These are phyloP conservation scores for Leptographium procerum DNA, from an alignment of 2,329 filamentous ascomycete genomes.

Conservation along the genomic window DNA sequence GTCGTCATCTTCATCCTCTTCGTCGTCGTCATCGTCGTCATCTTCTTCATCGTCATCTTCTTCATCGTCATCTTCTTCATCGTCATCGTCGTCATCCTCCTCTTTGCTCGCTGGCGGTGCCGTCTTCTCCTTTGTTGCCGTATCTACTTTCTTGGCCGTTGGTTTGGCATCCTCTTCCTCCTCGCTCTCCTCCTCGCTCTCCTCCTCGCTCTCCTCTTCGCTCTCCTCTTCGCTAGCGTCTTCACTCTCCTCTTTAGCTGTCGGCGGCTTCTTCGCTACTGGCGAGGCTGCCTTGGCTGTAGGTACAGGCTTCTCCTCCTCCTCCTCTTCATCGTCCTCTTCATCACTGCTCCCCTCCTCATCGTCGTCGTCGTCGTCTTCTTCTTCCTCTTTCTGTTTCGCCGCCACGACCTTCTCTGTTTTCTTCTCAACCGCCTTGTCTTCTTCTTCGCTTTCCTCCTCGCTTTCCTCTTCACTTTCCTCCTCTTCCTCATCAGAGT, in stretches of 20 bases:
- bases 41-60: background rate
- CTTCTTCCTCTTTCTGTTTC: conserved; percentile 1
- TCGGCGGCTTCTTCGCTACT: background rate
- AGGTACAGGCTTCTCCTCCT: background rate
- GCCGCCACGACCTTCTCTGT: conserved; percentile 5
- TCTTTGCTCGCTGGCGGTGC: conserved; percentile 14
- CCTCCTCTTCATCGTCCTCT: background rate
- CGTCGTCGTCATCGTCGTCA: background rate
- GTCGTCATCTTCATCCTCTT: background rate
- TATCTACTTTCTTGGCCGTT: conserved; percentile 14
- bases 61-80: conserved; percentile 6
- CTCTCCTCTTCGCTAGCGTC: background rate
- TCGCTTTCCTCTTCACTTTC: conserved; percentile 2
- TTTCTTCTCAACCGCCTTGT: background rate
- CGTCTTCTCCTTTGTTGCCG: conserved; percentile 13
- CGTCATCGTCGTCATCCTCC: conserved; percentile 12
- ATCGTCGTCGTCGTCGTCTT: background rate
- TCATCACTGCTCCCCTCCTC: no score
- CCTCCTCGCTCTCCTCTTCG: background rate
- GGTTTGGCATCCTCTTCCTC: conserved; percentile 13
- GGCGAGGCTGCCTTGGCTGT: background rate
- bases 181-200: conserved; percentile 16
- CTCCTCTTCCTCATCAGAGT: background rate
- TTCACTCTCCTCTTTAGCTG: background rate
- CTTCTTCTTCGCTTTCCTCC: conserved; percentile 4